Evolutionary conservation across 2,329 filamentous ascomycete species (phyloP).

Genomic region (Lachnellula cervina): DNA sequence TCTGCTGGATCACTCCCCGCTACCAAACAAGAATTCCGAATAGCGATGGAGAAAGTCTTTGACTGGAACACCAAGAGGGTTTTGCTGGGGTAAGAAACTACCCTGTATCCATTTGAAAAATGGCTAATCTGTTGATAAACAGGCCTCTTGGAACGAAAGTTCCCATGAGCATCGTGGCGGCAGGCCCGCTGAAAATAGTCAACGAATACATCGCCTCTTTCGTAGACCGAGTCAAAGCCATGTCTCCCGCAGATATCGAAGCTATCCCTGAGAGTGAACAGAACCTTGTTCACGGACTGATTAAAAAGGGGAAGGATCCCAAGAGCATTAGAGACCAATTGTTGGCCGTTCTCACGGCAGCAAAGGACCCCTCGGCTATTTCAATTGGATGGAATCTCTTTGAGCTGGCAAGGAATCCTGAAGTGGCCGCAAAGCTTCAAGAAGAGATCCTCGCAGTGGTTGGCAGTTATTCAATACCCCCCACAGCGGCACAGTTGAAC

Average conservation of each 20-base stretch:
- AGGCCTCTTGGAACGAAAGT: background rate
- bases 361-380: background rate
- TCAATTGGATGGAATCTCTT: background rate
- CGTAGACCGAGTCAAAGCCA: background rate
- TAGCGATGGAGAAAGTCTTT: slow-evolving; percentile 6
- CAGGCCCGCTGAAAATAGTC: background rate
- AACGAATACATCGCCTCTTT: background rate
- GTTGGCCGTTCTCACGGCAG: background rate
- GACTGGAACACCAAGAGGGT: slow-evolving; percentile 2
- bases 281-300: background rate
- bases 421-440: background rate
- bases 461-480: background rate
- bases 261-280: background rate
- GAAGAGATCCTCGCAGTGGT: slow-evolving; percentile 1
- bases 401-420: background rate
- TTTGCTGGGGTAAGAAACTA: background rate
- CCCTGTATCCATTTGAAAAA: background rate
- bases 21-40: slow-evolving; percentile 2
- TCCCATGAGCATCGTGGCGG: background rate
- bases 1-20: slow-evolving; percentile 3
- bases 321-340: background rate
- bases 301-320: background rate
- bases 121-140: background rate
- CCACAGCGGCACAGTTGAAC: slow-evolving; percentile 1
- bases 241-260: background rate